These are phyloP conservation scores for Neospora caninum DNA, from an alignment of 169 alveolate species.

Conservation along the genomic window DNA sequence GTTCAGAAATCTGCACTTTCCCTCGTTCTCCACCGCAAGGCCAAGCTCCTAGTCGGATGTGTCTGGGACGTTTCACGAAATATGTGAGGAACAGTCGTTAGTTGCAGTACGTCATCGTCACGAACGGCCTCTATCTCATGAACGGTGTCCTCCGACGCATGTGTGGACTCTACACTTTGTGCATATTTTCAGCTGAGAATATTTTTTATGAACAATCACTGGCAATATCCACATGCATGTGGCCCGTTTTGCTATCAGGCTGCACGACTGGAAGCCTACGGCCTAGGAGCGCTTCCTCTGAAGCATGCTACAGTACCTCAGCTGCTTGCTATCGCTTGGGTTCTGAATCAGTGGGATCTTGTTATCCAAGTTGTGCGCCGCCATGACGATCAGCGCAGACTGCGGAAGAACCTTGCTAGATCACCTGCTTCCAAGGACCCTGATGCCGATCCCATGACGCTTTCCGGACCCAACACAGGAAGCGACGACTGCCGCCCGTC, in stretches of 20 bases:
- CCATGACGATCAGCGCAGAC: slow-evolving; percentile 25
- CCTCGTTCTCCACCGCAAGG: too few relatives aligned
- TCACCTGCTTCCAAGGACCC: background rate
- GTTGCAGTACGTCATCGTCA: too few relatives aligned
- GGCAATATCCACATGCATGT: too few relatives aligned
- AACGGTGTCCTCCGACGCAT: too few relatives aligned
- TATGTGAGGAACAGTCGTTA: too few relatives aligned
- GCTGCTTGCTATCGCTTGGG: slow-evolving; percentile 58
- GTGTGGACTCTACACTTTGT: too few relatives aligned
- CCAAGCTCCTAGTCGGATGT: too few relatives aligned
- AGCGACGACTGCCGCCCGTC: background rate
- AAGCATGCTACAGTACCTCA: slow-evolving; percentile 52
- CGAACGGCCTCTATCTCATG: too few relatives aligned
- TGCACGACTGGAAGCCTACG: slow-evolving; percentile 28
- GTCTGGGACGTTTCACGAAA: too few relatives aligned
- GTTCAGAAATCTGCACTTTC: too few relatives aligned
- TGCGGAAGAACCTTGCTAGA: background rate
- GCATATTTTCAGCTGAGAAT: too few relatives aligned
- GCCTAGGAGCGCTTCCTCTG: slow-evolving; percentile 13
- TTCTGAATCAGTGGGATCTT: slow-evolving; percentile 30
- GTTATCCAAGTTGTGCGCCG: slow-evolving; percentile 26
- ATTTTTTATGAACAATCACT: too few relatives aligned
- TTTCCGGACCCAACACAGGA: background rate
- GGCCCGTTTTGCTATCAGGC: background rate
- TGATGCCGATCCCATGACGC: background rate